Evolutionary conservation across 2,329 filamentous ascomycete genomes (phyloP), one percentile per base, ranked within the genome.

Genomic region (Trichophyton schoenleinii): DNA sequence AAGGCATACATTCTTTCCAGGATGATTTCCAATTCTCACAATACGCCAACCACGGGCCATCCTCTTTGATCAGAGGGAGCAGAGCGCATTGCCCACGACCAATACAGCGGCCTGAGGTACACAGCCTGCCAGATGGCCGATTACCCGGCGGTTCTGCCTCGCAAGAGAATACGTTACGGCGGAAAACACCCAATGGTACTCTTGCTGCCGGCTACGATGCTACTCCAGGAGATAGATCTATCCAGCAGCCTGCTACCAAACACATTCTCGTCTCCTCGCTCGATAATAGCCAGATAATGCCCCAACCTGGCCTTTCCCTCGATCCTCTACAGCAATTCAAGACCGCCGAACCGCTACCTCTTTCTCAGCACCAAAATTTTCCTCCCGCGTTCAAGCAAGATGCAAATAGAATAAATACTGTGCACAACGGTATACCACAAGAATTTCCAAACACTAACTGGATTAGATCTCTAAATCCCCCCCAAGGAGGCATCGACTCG

Each of bases 101-200:
- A 7, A 66, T 75, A 7, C 74, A 76, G 62, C 73, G 72, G 52
- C 66, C 71, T 46, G 68, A 71, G 57, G 48, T 66, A 42, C 71
- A 68, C 41, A 68, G 72, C 63, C 61, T 66, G 28, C 61, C 68
- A 6, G n/a, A 66, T 11, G 65, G 68, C n/a, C 64, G 64, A 57
- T 15, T 60, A 49, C 63, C 67, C 31, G 68, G 63, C 31, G 46
- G 65, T 8, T 68, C 70, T 22, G 66, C 44, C 62, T 58, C 67
- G 18, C 68, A 66, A 9, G 90, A 96, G 72, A 86, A 95, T 72
- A 88, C 89, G 67, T 79, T 96, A 61, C 85, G 92, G 66, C 84
- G 92, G 66, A 97, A 97, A 74, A 97, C 92, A 7, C 94, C 92
- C 3, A 92, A 87, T 69, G 94, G 92, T n/a, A 96, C 91, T 42